phyloP scores from a whole-genome alignment of 1,139 yeast species.

The Suhomyces taliae region DNA sequence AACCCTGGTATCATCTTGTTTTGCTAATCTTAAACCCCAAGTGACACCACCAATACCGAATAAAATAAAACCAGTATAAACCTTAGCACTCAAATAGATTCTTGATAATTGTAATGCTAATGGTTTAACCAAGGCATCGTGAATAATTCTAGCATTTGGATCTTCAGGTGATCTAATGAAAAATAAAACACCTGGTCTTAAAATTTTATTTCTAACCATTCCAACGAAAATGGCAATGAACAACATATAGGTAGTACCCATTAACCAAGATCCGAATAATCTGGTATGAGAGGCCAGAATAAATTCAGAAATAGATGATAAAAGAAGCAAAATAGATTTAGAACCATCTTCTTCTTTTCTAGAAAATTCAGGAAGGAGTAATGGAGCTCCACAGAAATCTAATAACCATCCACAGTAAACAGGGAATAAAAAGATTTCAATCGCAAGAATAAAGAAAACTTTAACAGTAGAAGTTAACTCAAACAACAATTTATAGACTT shows the following conservation, averaged over 20 bases:
- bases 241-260: slow-evolving; percentile 87
- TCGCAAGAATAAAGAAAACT: slow-evolving; percentile 70
- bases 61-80: slow-evolving; percentile 71
- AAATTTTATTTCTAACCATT: slow-evolving; percentile 68
- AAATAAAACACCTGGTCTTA: slow-evolving; percentile 86
- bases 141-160: slow-evolving; percentile 84
- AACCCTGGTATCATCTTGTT: not conserved
- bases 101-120: slow-evolving; percentile 70
- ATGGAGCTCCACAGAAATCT: slow-evolving; percentile 66
- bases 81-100: slow-evolving; percentile 70
- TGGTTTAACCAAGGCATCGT: slow-evolving; percentile 82
- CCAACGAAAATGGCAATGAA: slow-evolving; percentile 84
- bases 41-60: slow-evolving; percentile 74
- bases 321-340: slow-evolving; percentile 20
- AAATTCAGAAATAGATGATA: slow-evolving; percentile 25
- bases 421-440: slow-evolving; percentile 84
- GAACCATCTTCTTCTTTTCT: slow-evolving; percentile 11
- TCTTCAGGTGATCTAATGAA: slow-evolving; percentile 95
- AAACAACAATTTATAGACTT: slow-evolving; percentile 50
- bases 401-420: slow-evolving; percentile 79
- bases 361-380: slow-evolving; percentile 31
- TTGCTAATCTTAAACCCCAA: slow-evolving; percentile 45
- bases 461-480: slow-evolving; percentile 61
- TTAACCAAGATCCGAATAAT: slow-evolving; percentile 55
- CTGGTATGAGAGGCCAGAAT: slow-evolving; percentile 20